Base-by-base conservation (phyloP, 2,329 filamentous ascomycete species). In the Torrubiella hemipterigena region DNA sequence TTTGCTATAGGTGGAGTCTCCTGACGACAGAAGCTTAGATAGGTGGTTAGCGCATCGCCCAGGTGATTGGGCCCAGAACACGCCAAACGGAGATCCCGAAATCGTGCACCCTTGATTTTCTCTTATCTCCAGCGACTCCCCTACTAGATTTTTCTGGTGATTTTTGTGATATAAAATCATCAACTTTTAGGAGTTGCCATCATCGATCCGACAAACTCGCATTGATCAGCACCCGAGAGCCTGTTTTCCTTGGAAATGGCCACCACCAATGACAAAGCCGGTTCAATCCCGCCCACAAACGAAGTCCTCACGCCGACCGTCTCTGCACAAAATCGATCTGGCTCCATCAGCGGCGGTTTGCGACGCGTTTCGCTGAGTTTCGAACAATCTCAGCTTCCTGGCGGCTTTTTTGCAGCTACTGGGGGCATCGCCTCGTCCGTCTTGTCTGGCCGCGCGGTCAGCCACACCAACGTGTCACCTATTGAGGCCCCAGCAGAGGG, bases 351-450 rank as follows among this genome's bases (percentile, higher is more conserved):
- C 32, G 43, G 45, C 23, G 46, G 46, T 22, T 34, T 58, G 11
- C 50, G 54, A 17, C 46, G 48, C 21, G 47, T 47, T 17, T 56
- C 54, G 6, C 35, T 47, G 31, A 50, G 40, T 17, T 68, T 70
- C 36, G 54, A 57, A 33, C 55, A 62, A 28, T 68, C 65, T 5
- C 57, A 55, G 10, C 51, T 61, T 9, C 66, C 63, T 3, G 53
- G 52, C 29, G 63, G 64, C 9, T 65, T 69, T 42, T 56, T 60
- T 37, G 58, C 63, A 11, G 63, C 63, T 12, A 63, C 63, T 0
- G 57, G 62, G 23, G 52, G 56, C 20, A 55, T 67, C 32, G 59
- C 59, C 10, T 61, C 62, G 5, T 56, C 59, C 7, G 47, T 61
- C 7, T 33, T 52, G 15, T 42, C 48, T 6, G 41, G 42, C 25